Evolutionary conservation across 2,329 filamentous ascomycete species (phyloP).

Genomic region (Talaromyces islandicus): DNA sequence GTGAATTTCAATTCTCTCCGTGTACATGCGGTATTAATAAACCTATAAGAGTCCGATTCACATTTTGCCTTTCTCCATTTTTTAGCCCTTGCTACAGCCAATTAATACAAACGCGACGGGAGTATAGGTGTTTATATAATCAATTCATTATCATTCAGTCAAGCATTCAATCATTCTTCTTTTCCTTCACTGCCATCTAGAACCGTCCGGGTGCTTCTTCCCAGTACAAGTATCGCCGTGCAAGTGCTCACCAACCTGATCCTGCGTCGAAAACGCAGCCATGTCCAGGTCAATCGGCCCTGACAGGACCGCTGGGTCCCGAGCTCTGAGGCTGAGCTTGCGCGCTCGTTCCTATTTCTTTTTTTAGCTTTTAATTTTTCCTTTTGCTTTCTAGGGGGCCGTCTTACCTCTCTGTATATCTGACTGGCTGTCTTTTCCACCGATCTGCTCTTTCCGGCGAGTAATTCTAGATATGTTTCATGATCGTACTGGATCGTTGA

Average conservation of each 20-base stretch:
- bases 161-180: background rate
- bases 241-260: background rate
- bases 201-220: background rate
- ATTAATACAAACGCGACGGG: background rate
- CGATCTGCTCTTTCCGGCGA: conserved; percentile 14
- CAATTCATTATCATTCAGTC: background rate
- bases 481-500: conserved; percentile 25
- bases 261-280: background rate
- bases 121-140: background rate
- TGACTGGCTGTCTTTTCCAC: conserved; percentile 25
- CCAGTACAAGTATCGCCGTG: background rate
- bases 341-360: conserved; percentile 19
- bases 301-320: conserved; percentile 21
- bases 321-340: conserved; percentile 16
- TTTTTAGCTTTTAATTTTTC: background rate
- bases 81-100: background rate
- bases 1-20: background rate
- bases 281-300: conserved; percentile 8
- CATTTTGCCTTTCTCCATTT: background rate
- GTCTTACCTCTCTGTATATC: conserved; percentile 22
- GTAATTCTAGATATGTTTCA: conserved; percentile 25
- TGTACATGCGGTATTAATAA: background rate
- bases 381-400: background rate
- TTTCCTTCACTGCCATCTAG: background rate
- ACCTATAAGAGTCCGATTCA: background rate